Percentiles rank a stretch among this genome's conserved stretches.
Evolutionary conservation across 1,139 yeast genomes (phyloP).

Genomic region (Petasospora rhodanensis): DNA sequence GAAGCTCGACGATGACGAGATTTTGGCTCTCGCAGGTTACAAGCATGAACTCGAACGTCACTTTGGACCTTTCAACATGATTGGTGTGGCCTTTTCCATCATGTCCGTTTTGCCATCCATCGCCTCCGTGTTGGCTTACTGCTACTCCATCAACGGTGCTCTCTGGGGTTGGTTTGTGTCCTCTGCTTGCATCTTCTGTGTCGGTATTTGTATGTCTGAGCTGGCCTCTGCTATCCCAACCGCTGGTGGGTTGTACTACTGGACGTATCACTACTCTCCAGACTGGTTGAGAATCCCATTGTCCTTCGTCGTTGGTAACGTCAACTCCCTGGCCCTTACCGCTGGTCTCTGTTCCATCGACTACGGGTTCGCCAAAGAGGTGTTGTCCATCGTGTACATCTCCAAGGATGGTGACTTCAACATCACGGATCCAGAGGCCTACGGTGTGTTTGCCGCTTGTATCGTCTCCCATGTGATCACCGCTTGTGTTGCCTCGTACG

Average conservation of each 20-base stretch:
- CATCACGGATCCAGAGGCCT: slow-evolving; percentile 36
- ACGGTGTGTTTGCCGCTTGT: slow-evolving; percentile 49
- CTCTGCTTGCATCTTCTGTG: slow-evolving; percentile 33
- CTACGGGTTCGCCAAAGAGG: slow-evolving; percentile 49
- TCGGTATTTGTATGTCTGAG: slow-evolving; percentile 48
- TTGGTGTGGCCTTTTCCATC: slow-evolving; percentile 47
- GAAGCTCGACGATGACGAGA: slow-evolving; percentile 37
- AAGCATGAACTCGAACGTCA: slow-evolving; percentile 44
- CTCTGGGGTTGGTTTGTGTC: slow-evolving; percentile 27
- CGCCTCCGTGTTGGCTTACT: slow-evolving; percentile 33
- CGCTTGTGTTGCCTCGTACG: slow-evolving; percentile 44
- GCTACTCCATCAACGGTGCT: slow-evolving; percentile 32
- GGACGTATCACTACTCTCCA: slow-evolving; percentile 51
- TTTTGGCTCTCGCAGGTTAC: slow-evolving; percentile 49
- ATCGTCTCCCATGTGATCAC: slow-evolving; percentile 39
- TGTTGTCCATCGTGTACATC: slow-evolving; percentile 44
- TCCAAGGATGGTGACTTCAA: slow-evolving; percentile 39
- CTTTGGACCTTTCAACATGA: slow-evolving; percentile 42
- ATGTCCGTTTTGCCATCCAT: slow-evolving; percentile 47
- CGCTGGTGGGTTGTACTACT: slow-evolving; percentile 63
- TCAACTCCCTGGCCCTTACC: slow-evolving; percentile 49
- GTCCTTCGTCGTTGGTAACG: slow-evolving; percentile 50
- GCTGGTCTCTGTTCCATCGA: slow-evolving; percentile 50
- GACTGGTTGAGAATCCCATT: slow-evolving; percentile 34
- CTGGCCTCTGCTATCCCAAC: slow-evolving; percentile 68